Evolutionary conservation across 2,329 filamentous ascomycete genomes (phyloP), one percentile per base, ranked within the genome.

Genomic region (Sporothrix pallida): DNA sequence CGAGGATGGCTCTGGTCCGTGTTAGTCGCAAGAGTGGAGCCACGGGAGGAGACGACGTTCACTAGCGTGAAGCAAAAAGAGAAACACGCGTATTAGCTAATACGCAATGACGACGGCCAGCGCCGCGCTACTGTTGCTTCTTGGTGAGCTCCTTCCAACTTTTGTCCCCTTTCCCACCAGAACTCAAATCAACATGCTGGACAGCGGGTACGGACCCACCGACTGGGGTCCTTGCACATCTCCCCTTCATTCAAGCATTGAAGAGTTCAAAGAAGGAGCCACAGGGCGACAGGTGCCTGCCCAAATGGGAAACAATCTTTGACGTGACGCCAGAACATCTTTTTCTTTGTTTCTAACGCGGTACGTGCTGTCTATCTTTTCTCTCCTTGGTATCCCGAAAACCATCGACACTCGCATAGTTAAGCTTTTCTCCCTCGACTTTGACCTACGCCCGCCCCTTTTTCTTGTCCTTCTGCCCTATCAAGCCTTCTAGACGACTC

Each of bases 81-180:
- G 42, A 10, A 17, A 44, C 52, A 67, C 63, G 63, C 68, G 68
- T 70, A 70, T 70, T 70, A 70, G 68, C 69, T 71, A 71, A 71
- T 71, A 71, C 69, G 54, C 13, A 23, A 44, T 42, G 48, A 20
- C 37, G 52, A n/a, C 23, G 10, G 13, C 62, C 9, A 26, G n/a
- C 4, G 62, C 62, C 42, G 37, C 62, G 46, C 62, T 48, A 48
- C 20, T 26, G 7, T 10, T 31, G 31, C 31, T 37, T 37, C 31
- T 5, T 37, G 4, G 31, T n/a, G 26, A 46, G 62, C 13, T 46
- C 62, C 62, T 65, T 70, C 67, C 46, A 70, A 70, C 48, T 46
- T 54, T 70, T 58, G 13, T 13, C 10, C 50, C 46, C 50, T 54
- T 56, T 70, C 67, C 20, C 17, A 20, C 52, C n/a, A 20, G 62